These are phyloP conservation scores for Nicotiana tomentosiformis DNA, from an alignment of 257 asterid species.

Conservation along the genomic window DNA sequence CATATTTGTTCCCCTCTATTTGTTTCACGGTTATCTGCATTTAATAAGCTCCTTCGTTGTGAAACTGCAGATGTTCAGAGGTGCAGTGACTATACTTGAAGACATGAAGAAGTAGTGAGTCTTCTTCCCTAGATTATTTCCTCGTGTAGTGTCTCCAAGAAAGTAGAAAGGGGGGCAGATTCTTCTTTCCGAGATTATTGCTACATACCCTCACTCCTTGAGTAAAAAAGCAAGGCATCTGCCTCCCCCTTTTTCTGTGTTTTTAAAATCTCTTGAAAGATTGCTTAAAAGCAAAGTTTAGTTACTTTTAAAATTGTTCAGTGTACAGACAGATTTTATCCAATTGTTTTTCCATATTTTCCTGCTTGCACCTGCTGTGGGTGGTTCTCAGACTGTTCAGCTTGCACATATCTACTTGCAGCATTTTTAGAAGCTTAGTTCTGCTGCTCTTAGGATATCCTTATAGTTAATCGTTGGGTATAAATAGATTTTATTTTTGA, in stretches of 20 bases:
- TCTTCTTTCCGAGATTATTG: constrained; percentile 3
- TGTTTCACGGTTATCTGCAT: constrained; percentile 4
- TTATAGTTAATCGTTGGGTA: not conserved
- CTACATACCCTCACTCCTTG: not conserved
- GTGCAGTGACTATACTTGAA: constrained; percentile 86
- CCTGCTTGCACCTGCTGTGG: not conserved
- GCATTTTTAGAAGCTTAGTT: not conserved
- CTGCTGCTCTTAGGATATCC: not conserved
- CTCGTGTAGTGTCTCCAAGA: not conserved
- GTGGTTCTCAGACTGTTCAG: not conserved
- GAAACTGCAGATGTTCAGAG: constrained; percentile 69
- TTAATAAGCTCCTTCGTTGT: constrained; percentile 8
- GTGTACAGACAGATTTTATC: not conserved
- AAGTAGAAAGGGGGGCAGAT: not conserved
- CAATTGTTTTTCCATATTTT: not conserved
- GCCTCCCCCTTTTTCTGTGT: not conserved
- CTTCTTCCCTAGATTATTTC: constrained; percentile 16
- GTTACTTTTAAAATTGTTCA: not conserved
- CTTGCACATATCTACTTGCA: not conserved
- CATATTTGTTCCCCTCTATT: constrained; percentile 9
- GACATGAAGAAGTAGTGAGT: constrained; percentile 75
- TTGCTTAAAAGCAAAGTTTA: not conserved
- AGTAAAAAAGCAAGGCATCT: not conserved
- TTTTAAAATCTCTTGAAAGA: not conserved
- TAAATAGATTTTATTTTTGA: not conserved